Percentiles rank a stretch among this genome's conserved stretches.
Conservation (phyloP, 208 protist species). For the Trichomonas vaginalis region DNA sequence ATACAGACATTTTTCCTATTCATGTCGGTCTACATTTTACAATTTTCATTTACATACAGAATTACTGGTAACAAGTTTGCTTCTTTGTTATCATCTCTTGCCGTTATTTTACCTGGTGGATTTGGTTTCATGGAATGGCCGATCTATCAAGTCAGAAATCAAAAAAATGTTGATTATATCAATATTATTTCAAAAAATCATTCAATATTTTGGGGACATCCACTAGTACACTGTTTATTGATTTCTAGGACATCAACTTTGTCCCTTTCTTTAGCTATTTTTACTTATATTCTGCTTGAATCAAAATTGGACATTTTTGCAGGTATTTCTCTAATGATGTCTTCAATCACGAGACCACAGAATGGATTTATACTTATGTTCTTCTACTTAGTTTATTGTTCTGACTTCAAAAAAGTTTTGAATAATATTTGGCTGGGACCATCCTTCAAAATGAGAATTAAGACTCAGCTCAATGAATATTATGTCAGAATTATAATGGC, state of each 20-base stretch:
- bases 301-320: not conserved
- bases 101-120: not conserved
- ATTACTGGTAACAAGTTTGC: not conserved
- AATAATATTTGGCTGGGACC: not conserved
- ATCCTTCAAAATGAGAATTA: not conserved
- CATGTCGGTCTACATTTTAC: not conserved
- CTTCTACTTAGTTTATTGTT: not conserved
- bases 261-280: not conserved
- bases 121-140: not conserved
- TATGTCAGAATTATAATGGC: not conserved
- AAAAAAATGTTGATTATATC: not conserved
- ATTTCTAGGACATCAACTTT: not conserved
- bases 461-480: not conserved
- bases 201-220: not conserved
- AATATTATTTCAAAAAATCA: not conserved
- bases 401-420: not conserved
- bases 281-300: not conserved
- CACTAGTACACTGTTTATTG: not conserved
- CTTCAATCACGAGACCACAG: not conserved
- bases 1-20: not conserved
- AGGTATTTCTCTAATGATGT: not conserved
- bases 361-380: not conserved
- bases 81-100: not conserved
- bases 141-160: not conserved
- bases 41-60: not conserved